A percentile compares a stretch with the other conserved stretches of the same genome.
Conservation (phyloP, 352 stramenopile species). For the Phytopythium cucurbitacearum region DNA sequence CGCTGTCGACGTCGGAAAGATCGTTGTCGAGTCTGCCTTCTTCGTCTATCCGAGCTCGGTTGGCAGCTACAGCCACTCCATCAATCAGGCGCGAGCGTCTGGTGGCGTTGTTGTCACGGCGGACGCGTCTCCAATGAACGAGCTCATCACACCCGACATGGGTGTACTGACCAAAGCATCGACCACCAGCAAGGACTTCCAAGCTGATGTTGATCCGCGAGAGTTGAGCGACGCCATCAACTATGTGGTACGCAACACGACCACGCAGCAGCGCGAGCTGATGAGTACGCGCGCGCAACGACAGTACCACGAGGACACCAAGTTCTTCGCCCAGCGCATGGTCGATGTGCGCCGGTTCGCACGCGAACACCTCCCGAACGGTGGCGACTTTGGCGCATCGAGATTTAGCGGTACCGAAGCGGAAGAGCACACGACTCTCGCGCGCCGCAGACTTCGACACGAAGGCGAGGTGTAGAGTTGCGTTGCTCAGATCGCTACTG, state of each 20-base stretch:
- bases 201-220: too few relatives aligned
- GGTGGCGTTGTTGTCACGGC: slow-evolving; percentile 42
- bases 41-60: slow-evolving; percentile 45
- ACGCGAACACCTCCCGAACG: neutral
- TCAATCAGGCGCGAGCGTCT: slow-evolving; percentile 51
- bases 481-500: too few relatives aligned
- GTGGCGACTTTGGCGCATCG: too few relatives aligned
- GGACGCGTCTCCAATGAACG: slow-evolving; percentile 45
- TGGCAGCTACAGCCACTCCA: slow-evolving; percentile 57
- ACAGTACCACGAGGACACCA: slow-evolving; percentile 40
- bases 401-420: too few relatives aligned
- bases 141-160: slow-evolving; percentile 26
- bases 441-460: too few relatives aligned
- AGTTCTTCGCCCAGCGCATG: slow-evolving; percentile 43
- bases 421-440: too few relatives aligned
- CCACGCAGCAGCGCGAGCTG: slow-evolving; percentile 16
- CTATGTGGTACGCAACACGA: slow-evolving; percentile 9
- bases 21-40: slow-evolving; percentile 29
- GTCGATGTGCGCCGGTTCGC: slow-evolving; percentile 23
- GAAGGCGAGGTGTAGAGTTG: too few relatives aligned
- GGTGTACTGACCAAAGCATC: too few relatives aligned
- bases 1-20: slow-evolving; percentile 19
- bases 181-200: too few relatives aligned
- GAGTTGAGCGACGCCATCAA: too few relatives aligned
- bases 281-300: slow-evolving; percentile 22